Percentiles rank a stretch among this genome's conserved stretches.
phyloP scores from a whole-genome alignment of 495 filamentous ascomycete genomes.

The Aspergillus leporis region DNA sequence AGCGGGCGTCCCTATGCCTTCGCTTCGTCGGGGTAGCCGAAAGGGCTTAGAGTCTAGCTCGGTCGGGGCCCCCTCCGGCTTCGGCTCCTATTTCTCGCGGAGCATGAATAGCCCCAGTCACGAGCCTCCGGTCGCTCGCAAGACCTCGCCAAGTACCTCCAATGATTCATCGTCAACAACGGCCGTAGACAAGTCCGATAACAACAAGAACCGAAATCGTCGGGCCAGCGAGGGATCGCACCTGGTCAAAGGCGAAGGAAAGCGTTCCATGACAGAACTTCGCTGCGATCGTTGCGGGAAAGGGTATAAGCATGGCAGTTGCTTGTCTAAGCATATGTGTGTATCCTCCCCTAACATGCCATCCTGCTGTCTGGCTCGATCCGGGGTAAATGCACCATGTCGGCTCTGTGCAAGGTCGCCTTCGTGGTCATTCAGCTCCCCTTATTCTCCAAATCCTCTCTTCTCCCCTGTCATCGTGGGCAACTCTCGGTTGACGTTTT shows the following conservation, averaged over 20 bases:
- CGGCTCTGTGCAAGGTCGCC: constrained; percentile 50
- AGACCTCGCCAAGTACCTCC: constrained; percentile 44
- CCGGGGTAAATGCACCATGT: constrained; percentile 43
- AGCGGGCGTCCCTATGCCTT: constrained; percentile 33
- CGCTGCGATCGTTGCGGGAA: constrained; percentile 98
- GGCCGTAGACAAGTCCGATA: constrained; percentile 46
- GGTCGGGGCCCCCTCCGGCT: constrained; percentile 37
- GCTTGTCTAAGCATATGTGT: constrained; percentile 99
- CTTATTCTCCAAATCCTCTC: constrained; percentile 15
- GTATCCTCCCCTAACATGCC: constrained; percentile 57
- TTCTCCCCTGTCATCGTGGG: constrained; percentile 19
- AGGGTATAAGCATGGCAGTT: constrained; percentile 99
- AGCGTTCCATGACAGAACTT: constrained; percentile 76
- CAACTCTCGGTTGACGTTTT: constrained; percentile 41
- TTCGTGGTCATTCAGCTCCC: constrained; percentile 41
- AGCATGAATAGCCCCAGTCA: constrained; percentile 56
- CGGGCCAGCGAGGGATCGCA: constrained; percentile 86
- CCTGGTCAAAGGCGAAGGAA: constrained; percentile 72
- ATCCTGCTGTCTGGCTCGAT: constrained; percentile 44
- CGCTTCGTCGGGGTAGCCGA: constrained; percentile 46
- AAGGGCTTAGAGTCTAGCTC: constrained; percentile 49
- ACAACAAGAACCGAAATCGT: constrained; percentile 68
- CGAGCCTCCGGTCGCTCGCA: constrained; percentile 52
- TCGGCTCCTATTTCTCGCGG: constrained; percentile 45
- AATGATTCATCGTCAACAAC: constrained; percentile 48